Evolutionary conservation across 108 stramenopile genomes (phyloP).

Genomic region (Pseudonitzschia pungens): DNA sequence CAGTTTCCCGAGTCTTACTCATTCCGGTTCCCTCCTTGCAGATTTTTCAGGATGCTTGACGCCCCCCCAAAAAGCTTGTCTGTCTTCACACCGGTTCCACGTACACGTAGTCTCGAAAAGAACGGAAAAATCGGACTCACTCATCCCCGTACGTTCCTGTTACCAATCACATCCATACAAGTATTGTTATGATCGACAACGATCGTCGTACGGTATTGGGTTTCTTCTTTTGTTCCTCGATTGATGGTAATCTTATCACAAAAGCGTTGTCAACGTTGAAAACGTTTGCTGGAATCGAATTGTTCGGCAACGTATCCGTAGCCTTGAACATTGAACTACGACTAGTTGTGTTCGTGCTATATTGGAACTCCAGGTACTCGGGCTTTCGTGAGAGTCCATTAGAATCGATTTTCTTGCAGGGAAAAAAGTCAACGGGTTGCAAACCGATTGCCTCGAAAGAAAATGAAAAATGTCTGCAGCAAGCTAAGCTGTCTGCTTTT

Average conservation of each 20-base stretch:
- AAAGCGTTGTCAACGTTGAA: background rate
- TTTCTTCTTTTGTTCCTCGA: constrained; percentile 1
- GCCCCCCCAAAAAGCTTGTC: background rate
- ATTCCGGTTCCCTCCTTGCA: too few species aligned
- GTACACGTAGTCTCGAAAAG: background rate
- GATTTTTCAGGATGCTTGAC: too few species aligned
- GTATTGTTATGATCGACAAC: background rate
- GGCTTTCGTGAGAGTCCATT: too few species aligned
- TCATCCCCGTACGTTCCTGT: background rate
- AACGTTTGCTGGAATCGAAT: background rate
- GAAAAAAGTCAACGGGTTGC: background rate
- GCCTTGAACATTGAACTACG: too few species aligned
- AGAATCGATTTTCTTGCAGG: background rate
- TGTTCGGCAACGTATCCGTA: background rate
- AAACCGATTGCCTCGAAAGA: background rate
- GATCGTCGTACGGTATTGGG: constrained; percentile 2
- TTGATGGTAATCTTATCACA: background rate
- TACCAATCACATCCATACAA: background rate
- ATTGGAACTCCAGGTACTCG: too few species aligned
- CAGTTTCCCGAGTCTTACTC: too few species aligned
- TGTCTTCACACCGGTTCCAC: constrained; percentile 1
- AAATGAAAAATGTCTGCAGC: background rate
- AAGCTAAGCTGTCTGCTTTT: constrained; percentile 3
- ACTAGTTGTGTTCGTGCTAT: background rate
- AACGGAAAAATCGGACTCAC: background rate